phyloP scores from a whole-genome alignment of 164 flowering plant species.

The Tetrastigma voinierianum region DNA sequence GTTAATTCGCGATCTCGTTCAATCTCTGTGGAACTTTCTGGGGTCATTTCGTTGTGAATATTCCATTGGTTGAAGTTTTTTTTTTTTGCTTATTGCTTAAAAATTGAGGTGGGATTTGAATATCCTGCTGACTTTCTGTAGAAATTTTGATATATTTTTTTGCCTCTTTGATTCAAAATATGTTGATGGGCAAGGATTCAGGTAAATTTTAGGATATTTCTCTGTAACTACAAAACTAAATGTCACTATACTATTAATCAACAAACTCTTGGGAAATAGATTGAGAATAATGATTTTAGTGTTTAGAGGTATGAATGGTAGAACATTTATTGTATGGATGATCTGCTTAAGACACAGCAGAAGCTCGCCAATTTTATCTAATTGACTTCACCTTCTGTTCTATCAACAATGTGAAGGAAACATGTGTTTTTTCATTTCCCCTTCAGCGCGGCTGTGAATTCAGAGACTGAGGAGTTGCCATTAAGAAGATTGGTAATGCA shows the following conservation, averaged over 20 bases:
- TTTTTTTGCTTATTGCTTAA: neutral
- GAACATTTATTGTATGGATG: too few relatives aligned
- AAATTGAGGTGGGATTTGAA: slow-evolving; percentile 3
- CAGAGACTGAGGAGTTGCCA: slow-evolving; percentile 89
- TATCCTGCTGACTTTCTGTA: neutral
- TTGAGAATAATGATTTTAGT: too few relatives aligned
- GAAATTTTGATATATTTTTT: neutral
- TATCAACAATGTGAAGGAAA: slow-evolving; percentile 17
- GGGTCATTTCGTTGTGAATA: neutral
- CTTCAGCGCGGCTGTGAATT: slow-evolving; percentile 80
- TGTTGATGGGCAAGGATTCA: neutral
- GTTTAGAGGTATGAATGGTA: too few relatives aligned
- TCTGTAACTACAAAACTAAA: too few relatives aligned
- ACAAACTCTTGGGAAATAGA: too few relatives aligned
- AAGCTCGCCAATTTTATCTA: neutral
- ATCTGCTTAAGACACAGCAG: too few relatives aligned
- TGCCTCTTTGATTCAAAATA: neutral
- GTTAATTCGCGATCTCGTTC: too few relatives aligned
- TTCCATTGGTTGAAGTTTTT: neutral
- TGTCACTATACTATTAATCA: too few relatives aligned
- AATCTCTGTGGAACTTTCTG: too few relatives aligned
- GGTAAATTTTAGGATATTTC: neutral
- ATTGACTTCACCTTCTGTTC: slow-evolving; percentile 10
- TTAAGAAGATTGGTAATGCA: slow-evolving; percentile 94
- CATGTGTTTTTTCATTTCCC: slow-evolving; percentile 19